A percentile compares a stretch with the other conserved stretches of the same genome.
These are phyloP conservation scores for Betula pendula DNA, from an alignment of 306 rosid species.

Conservation along the genomic window DNA sequence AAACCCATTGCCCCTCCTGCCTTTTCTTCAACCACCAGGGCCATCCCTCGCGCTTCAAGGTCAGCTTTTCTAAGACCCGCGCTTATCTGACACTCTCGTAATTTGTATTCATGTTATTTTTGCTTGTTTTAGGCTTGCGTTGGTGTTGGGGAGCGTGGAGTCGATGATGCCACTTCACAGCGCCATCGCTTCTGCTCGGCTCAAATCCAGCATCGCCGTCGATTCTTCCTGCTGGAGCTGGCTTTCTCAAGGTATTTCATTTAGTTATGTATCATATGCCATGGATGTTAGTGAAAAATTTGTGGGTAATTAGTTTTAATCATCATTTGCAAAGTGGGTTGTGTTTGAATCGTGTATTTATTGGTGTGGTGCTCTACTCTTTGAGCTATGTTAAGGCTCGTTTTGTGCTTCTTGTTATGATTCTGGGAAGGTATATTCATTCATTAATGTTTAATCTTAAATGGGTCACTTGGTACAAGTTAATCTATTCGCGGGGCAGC, in stretches of 20 bases:
- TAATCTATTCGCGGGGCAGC: conserved; percentile 19
- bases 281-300: background rate
- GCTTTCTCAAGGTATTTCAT: conserved; percentile 73
- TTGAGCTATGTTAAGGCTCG: background rate
- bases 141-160: conserved; percentile 63
- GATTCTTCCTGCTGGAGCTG: conserved; percentile 79
- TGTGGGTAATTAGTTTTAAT: background rate
- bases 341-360: background rate
- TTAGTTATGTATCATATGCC: background rate
- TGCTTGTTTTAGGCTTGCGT: conserved; percentile 43
- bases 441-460: background rate
- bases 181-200: conserved; percentile 80
- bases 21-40: conserved; percentile 44
- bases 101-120: background rate
- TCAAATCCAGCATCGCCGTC: conserved; percentile 72
- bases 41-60: conserved; percentile 58
- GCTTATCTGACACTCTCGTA: background rate
- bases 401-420: background rate
- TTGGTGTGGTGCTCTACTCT: background rate
- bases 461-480: background rate
- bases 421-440: background rate
- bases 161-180: conserved; percentile 89
- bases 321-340: background rate
- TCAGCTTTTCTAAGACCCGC: conserved; percentile 1
- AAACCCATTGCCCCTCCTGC: conserved; percentile 28